Conservation (phyloP, 768 basidiomycete genomes). For the Rhodotorula taiwanensis region DNA sequence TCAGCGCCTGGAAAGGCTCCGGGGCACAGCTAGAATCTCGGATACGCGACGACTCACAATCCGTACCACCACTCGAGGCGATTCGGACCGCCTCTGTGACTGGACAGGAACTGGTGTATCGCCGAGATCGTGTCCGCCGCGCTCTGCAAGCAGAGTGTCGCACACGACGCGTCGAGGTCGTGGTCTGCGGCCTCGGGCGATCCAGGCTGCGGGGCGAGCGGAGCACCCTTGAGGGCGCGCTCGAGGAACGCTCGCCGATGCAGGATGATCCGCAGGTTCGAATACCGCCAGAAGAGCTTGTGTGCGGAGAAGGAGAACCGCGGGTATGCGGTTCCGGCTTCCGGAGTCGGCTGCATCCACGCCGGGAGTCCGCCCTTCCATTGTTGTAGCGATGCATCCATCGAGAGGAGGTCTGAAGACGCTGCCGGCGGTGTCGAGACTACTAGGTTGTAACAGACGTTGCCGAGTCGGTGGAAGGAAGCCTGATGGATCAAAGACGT, state of each 20-base stretch:
- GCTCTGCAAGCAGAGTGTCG: neutral
- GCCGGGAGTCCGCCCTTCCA: too few relatives aligned
- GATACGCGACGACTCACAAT: conserved; percentile 4
- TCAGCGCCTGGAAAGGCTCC: too few relatives aligned
- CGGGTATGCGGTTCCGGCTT: too few relatives aligned
- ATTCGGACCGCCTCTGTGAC: neutral
- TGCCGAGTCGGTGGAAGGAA: neutral
- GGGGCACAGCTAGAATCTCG: too few relatives aligned
- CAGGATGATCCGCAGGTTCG: conserved; percentile 1
- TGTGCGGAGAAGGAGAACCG: neutral
- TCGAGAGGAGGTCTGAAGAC: neutral
- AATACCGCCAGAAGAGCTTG: conserved; percentile 1
- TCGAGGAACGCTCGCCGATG: conserved; percentile 5
- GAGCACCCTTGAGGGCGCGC: neutral
- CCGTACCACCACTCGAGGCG: conserved; percentile 11
- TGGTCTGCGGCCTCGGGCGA: neutral
- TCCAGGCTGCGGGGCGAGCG: too few relatives aligned
- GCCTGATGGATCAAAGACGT: neutral
- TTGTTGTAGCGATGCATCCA: too few relatives aligned
- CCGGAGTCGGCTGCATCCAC: too few relatives aligned
- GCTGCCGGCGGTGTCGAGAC: neutral
- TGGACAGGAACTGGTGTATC: neutral
- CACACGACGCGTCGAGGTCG: neutral
- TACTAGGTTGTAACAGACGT: neutral
- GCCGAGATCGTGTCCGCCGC: neutral